phyloP scores from a whole-genome alignment of 257 asterid species.

The Avicennia marina region DNA sequence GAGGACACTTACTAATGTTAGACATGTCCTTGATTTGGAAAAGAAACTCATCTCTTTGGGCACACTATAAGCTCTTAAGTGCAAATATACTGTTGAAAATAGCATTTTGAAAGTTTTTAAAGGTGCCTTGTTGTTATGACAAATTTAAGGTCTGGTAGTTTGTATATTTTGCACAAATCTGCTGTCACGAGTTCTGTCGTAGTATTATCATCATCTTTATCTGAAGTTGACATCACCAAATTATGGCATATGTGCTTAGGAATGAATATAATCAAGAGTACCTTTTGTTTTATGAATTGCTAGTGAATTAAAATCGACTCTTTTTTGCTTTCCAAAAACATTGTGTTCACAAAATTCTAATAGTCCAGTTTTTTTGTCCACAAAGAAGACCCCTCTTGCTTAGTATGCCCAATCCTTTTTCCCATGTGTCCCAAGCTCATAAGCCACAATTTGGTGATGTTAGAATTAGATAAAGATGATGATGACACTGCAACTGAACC shows the following conservation, averaged over 20 bases:
- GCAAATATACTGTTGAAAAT: background rate
- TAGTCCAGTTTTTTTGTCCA: background rate
- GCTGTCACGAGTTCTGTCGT: background rate
- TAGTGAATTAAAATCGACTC: background rate
- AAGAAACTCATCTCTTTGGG: background rate
- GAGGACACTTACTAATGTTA: background rate
- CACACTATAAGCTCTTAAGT: background rate
- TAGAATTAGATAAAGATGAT: background rate
- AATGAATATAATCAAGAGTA: conserved; percentile 8
- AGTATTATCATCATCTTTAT: background rate
- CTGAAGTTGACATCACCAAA: background rate
- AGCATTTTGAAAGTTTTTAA: background rate
- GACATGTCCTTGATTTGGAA: background rate
- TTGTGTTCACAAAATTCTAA: background rate
- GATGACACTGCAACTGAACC: background rate
- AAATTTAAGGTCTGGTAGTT: background rate
- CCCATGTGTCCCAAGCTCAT: background rate
- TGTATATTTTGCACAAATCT: background rate
- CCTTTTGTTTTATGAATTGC: background rate
- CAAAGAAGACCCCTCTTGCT: conserved; percentile 1
- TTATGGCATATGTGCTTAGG: background rate
- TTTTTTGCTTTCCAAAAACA: background rate
- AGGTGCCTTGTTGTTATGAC: background rate
- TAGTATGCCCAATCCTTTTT: background rate
- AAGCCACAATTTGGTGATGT: background rate